Base-by-base conservation (phyloP, 305 asterid genomes). In the Fraxinus sp. region DNA sequence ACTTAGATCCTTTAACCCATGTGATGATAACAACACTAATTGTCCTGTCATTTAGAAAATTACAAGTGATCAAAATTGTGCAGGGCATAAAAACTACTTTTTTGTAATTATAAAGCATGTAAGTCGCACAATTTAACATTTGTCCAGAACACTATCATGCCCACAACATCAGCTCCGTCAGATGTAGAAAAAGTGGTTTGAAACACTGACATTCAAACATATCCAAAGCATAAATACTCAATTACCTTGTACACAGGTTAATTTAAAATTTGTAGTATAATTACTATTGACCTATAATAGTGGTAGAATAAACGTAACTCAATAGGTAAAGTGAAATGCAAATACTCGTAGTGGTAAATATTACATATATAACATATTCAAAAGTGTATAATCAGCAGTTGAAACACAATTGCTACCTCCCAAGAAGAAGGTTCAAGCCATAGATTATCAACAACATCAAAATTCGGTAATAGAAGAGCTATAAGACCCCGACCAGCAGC, bases 401-500 rank as follows among this genome's bases (percentile, higher is more conserved):
- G 78, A 78, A 88, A 83, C 55, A 79, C 78, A 85, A 82, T 77
- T 36, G 73, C 78, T 91, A 95, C 99, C 99, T 95, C 97, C 99
- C 99, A 95, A 32, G 97, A 89, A 82, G 93, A 86, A 84, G 99
- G 90, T 84, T 95, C 99, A 81, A 95, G 98, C 99, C 99, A 95
- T n/a, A 95, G 81, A 89, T 92, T 92, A 82, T 95, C 93, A 87
- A 94, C 97, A 85, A 52, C 86, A 87, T 95, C 97, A 84, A 91
- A 96, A 87, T 93, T 92, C 55, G 99, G 99, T 82, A 96, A 88
- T 52, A 96, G 93, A 86, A 87, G 89, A 83, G 99, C 95, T 84
- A 94, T 85, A 49, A 96, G 94, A 85, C 98, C 92, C 81, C 99
- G 98, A 83, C 99, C 99, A 82, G 98, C 94, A 86, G 98, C 98